Evolutionary conservation across 1,284 basidiomycete species (phyloP).

Genomic region (Apiotrichum gamsii): DNA sequence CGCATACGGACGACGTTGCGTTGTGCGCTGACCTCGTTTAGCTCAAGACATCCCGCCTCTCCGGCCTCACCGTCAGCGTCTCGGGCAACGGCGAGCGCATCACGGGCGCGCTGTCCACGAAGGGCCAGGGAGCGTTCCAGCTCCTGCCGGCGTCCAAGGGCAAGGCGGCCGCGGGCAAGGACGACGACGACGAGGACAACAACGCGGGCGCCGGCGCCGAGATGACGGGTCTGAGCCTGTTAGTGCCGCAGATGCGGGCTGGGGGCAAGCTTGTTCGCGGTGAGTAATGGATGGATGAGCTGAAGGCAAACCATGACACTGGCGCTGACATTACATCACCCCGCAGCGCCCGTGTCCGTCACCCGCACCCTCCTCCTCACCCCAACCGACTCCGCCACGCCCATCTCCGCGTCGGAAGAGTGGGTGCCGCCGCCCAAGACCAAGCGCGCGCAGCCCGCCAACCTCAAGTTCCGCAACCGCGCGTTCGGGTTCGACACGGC

Average conservation of each 20-base stretch:
- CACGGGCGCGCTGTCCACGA: slow-evolving; percentile 26
- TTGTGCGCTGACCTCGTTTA: slow-evolving; percentile 9
- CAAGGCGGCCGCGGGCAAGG: slow-evolving; percentile 18
- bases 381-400: slow-evolving; percentile 10
- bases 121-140: slow-evolving; percentile 21
- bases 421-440: slow-evolving; percentile 9
- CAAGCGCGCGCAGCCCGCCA: slow-evolving; percentile 32
- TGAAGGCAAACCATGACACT: neutral
- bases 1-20: too few species aligned
- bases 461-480: slow-evolving; percentile 41
- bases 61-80: slow-evolving; percentile 13
- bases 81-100: neutral
- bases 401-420: neutral
- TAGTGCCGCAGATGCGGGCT: slow-evolving; percentile 28
- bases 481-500: slow-evolving; percentile 35
- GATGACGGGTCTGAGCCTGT: slow-evolving; percentile 39
- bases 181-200: too few species aligned
- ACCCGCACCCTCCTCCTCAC: slow-evolving; percentile 36
- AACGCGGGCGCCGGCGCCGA: slow-evolving; percentile 42
- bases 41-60: slow-evolving; percentile 39
- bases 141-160: too few species aligned
- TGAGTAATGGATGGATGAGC: slow-evolving; percentile 16
- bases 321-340: neutral
- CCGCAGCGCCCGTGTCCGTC: slow-evolving; percentile 35
- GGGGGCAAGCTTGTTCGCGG: slow-evolving; percentile 34